Base-by-base conservation (phyloP, 345 rosid species). In the Acer saccharum region DNA sequence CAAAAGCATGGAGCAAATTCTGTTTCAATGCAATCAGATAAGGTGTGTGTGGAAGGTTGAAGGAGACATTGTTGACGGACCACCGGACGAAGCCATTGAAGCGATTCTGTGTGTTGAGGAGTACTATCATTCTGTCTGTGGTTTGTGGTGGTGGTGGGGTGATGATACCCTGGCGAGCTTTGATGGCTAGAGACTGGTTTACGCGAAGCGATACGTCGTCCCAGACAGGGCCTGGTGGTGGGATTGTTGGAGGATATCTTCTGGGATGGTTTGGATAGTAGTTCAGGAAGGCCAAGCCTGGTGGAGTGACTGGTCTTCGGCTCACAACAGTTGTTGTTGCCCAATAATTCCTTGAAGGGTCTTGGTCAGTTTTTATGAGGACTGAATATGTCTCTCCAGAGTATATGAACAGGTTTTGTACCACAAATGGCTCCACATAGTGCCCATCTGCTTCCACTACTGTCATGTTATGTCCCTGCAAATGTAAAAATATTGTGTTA, bases 371-470 rank as follows among this genome's bases (percentile, higher is more conserved):
- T 81, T 75, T 87, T 32, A 94, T 68, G 1, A 94, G 76, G 41
- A 94, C 91, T 0, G 94, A 92, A 60, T 89, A 94, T 0, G 97
- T 91, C 81, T 94, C 97, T 3, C 96, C 98, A 0, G 92, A 91
- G 82, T 92, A 90, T 67, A 94, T 85, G 78, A 86, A 94, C n/a
- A 94, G 78, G 74, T 91, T 94, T 14, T 84, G 83, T 7, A 88
- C 92, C n/a, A 80, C 84, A 76, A 94, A 90, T 27, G 98, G 97
- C 68, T 90, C 83, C 0, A 94, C 91, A 52, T 88, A 84, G 78
- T 92, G 92, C 44, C 97, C 96, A 43, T 92, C 97, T 1, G 93
- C 85, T 80, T 91, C 94, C 5, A 92, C 94, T n/a, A 94, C 94
- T 0, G 98, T 92, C 86, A 94, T 76, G 55, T 86, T 90, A 69